These are phyloP conservation scores for Sporothrix brasiliensis DNA, from an alignment of 2,329 filamentous ascomycete species.

Conservation along the genomic window DNA sequence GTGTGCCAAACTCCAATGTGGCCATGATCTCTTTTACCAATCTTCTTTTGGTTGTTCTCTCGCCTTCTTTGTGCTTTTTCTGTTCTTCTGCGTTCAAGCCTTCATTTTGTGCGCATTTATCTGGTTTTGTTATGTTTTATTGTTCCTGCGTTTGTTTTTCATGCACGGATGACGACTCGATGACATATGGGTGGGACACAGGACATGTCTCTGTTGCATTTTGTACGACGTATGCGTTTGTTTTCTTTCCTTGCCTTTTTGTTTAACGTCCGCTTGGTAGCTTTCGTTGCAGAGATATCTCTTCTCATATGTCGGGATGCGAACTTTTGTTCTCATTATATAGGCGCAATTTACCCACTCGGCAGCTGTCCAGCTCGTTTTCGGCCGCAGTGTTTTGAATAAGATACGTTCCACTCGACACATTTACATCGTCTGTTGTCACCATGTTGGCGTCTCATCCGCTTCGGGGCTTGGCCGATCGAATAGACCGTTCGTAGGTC, in stretches of 20 bases:
- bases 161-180: slow-evolving; percentile 17
- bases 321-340: slow-evolving; percentile 6
- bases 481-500: neutral
- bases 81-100: neutral
- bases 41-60: neutral
- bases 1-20: neutral
- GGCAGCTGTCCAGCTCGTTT: neutral
- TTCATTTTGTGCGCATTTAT: neutral
- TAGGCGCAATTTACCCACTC: neutral
- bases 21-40: neutral
- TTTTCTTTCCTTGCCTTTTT: neutral
- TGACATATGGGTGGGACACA: slow-evolving; percentile 21
- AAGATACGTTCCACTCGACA: neutral
- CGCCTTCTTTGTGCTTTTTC: neutral
- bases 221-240: slow-evolving; percentile 7
- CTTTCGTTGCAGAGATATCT: neutral
- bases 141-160: slow-evolving; percentile 2
- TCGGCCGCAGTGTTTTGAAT: neutral
- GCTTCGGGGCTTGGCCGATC: neutral
- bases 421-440: neutral
- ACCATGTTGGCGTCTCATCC: neutral
- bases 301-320: neutral
- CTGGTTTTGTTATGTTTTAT: neutral
- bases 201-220: neutral
- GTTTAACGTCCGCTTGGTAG: neutral